These are phyloP conservation scores for Mesembryanthemum crystallinum DNA, from an alignment of 148 eudicot genomes.

Conservation along the genomic window DNA sequence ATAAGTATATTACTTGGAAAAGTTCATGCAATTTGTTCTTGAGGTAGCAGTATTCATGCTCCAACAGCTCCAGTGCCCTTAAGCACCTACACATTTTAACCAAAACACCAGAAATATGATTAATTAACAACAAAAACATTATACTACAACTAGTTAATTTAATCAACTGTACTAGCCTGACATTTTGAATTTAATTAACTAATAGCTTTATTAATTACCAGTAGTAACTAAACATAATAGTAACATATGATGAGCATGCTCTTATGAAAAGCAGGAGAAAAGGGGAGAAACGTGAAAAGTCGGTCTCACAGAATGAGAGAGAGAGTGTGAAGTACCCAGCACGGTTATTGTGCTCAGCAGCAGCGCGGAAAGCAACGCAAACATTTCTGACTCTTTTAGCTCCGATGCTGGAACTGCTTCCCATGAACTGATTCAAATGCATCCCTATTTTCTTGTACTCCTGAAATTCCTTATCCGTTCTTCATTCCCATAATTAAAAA, in stretches of 20 bases:
- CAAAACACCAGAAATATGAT: conserved; percentile 14
- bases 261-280: conserved; percentile 14
- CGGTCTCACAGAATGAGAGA: background rate
- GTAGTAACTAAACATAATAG: background rate
- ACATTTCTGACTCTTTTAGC: conserved; percentile 79
- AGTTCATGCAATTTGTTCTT: conserved; percentile 90
- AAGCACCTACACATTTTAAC: conserved; percentile 48
- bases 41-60: conserved; percentile 86
- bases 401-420: conserved; percentile 97
- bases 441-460: conserved; percentile 85
- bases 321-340: conserved; percentile 44
- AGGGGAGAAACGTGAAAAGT: background rate
- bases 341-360: conserved; percentile 76
- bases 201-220: too few species aligned
- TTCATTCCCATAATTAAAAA: conserved; percentile 3
- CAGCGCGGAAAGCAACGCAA: conserved; percentile 83
- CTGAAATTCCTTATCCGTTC: conserved; percentile 67
- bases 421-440: conserved; percentile 88
- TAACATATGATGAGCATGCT: conserved; percentile 20
- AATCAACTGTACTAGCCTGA: too few species aligned
- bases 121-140: too few species aligned
- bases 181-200: too few species aligned
- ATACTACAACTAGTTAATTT: too few species aligned
- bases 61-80: conserved; percentile 73
- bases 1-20: conserved; percentile 58